phyloP scores from a whole-genome alignment of 2,329 filamentous ascomycete species.

The Pseudonectria buxi region DNA sequence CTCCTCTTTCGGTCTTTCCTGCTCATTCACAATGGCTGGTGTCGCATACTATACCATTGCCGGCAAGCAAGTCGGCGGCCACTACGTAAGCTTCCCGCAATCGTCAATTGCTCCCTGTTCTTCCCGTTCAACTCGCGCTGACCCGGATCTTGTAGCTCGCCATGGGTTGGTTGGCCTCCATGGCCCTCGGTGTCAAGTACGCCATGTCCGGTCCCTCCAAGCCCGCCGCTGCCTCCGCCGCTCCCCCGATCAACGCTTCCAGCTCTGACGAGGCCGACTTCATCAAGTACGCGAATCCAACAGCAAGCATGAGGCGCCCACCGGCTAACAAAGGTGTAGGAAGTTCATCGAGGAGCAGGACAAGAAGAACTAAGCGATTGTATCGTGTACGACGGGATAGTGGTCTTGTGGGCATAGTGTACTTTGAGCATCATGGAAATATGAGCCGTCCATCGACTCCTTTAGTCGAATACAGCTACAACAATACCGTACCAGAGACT shows the following conservation, averaged over 20 bases:
- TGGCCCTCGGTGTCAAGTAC: slow-evolving; percentile 44
- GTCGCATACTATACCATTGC: slow-evolving; percentile 45
- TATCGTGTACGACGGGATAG: slow-evolving; percentile 10
- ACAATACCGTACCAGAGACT: slow-evolving; percentile 18
- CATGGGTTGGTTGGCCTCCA: slow-evolving; percentile 46
- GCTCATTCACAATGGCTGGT: slow-evolving; percentile 31
- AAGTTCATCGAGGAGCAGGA: slow-evolving; percentile 36
- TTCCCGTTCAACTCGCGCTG: slow-evolving; percentile 6
- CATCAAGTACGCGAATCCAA: slow-evolving; percentile 49
- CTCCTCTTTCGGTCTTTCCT: slow-evolving; percentile 17
- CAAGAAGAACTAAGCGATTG: slow-evolving; percentile 32
- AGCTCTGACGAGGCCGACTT: slow-evolving; percentile 58
- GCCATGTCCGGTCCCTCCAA: slow-evolving; percentile 39
- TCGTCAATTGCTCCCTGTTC: slow-evolving; percentile 11
- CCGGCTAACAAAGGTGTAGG: slow-evolving; percentile 25
- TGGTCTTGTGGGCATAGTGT: slow-evolving; percentile 27
- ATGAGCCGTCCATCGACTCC: slow-evolving; percentile 17
- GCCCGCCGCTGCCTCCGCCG: slow-evolving; percentile 34
- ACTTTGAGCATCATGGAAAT: slow-evolving; percentile 25
- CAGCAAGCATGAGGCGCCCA: slow-evolving; percentile 1
- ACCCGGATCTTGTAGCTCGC: slow-evolving; percentile 40
- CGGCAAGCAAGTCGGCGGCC: slow-evolving; percentile 54
- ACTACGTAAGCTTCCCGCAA: slow-evolving; percentile 45
- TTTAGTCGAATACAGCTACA: slow-evolving; percentile 20
- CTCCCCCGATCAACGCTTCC: slow-evolving; percentile 55